Conservation (phyloP, 2,329 filamentous ascomycete species). For the Colletotrichum sansevieriae region DNA sequence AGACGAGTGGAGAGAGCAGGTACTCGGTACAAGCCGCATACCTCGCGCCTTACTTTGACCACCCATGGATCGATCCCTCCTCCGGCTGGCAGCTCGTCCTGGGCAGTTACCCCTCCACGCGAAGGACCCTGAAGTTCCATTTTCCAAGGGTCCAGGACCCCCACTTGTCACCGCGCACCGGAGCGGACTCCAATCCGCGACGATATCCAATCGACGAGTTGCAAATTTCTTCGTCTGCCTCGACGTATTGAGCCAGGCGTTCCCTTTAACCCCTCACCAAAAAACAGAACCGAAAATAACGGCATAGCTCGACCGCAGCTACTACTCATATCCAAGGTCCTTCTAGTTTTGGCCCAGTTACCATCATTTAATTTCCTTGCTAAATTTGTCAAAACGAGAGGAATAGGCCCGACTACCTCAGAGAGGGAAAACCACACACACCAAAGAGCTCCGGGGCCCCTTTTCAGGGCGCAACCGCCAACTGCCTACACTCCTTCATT, state of each 20-base stretch:
- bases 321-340: slow-evolving; percentile 1
- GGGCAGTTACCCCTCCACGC: slow-evolving; percentile 37
- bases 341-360: neutral
- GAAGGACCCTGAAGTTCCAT: slow-evolving; percentile 41
- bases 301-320: slow-evolving; percentile 20
- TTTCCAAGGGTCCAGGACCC: slow-evolving; percentile 40
- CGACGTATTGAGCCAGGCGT: slow-evolving; percentile 14
- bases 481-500: slow-evolving; percentile 21
- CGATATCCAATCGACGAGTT: slow-evolving; percentile 37
- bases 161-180: slow-evolving; percentile 37
- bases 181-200: slow-evolving; percentile 35
- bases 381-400: slow-evolving; percentile 17
- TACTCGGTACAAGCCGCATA: neutral
- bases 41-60: neutral
- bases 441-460: neutral
- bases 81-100: neutral
- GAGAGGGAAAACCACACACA: neutral
- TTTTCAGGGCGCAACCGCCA: slow-evolving; percentile 6
- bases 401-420: slow-evolving; percentile 14
- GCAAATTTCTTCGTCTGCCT: slow-evolving; percentile 37
- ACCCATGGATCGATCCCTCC: no score
- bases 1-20: neutral
- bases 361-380: slow-evolving; percentile 13
- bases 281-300: neutral
- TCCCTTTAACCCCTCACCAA: slow-evolving; percentile 19